Conservation (phyloP, 306 rosid genomes). For the Elaeagnus macrophylla region DNA sequence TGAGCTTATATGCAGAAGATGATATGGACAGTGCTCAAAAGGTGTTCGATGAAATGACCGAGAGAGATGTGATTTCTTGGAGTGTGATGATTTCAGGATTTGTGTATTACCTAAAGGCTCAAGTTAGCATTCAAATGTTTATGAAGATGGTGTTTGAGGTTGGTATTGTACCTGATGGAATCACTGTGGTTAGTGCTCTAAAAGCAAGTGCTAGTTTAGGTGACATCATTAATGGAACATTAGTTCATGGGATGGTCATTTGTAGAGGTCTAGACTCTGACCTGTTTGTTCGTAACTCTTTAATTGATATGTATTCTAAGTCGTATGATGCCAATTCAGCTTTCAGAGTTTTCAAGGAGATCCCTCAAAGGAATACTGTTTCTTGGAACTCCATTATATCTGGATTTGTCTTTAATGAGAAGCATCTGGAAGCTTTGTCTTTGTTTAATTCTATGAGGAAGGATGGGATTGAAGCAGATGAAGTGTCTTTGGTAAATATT, state of each 20-base stretch:
- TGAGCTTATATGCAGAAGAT: conserved; percentile 22
- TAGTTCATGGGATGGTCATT: conserved; percentile 34
- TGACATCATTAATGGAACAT: conserved; percentile 18
- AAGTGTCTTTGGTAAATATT: conserved; percentile 36
- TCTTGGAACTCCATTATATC: conserved; percentile 37
- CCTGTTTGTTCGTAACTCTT: conserved; percentile 35
- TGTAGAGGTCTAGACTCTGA: conserved; percentile 34
- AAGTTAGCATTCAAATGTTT: conserved; percentile 25
- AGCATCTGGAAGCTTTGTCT: conserved; percentile 23
- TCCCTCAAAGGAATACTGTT: conserved; percentile 28
- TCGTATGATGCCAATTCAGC: conserved; percentile 27
- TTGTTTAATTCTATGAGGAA: conserved; percentile 25
- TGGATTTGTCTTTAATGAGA: conserved; percentile 30
- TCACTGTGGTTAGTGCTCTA: conserved; percentile 31
- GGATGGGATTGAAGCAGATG: conserved; percentile 27
- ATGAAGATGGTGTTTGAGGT: conserved; percentile 23
- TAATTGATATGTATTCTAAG: conserved; percentile 44
- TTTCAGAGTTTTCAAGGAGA: conserved; percentile 20
- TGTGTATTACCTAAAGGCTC: conserved; percentile 23
- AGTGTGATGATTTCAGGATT: conserved; percentile 38
- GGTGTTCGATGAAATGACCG: conserved; percentile 38
- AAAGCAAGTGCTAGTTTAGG: conserved; percentile 33
- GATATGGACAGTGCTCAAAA: conserved; percentile 23
- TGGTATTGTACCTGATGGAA: conserved; percentile 30
- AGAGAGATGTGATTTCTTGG: conserved; percentile 38